Evolutionary conservation across 345 rosid genomes (phyloP).

Genomic region (Brassica carinata): DNA sequence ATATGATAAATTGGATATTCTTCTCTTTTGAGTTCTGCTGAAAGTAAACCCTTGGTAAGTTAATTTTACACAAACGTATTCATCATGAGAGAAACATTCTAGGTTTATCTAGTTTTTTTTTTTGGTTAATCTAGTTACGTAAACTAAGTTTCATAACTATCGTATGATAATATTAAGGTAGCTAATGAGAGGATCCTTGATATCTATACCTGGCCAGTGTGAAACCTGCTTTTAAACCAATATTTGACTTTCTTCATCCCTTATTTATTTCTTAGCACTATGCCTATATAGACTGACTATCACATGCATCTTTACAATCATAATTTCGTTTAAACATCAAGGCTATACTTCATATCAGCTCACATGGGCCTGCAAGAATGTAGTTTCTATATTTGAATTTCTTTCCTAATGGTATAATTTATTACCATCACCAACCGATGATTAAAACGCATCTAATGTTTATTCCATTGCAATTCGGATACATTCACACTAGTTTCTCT

Average conservation of each 20-base stretch:
- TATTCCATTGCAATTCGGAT: slow-evolving; percentile 5
- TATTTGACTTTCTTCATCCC: slow-evolving; percentile 1
- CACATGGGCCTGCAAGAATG: slow-evolving; percentile 27
- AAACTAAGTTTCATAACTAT: not conserved
- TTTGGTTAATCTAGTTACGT: not conserved
- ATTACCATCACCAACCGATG: slow-evolving; percentile 28
- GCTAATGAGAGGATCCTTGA: not conserved
- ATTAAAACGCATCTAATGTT: slow-evolving; percentile 17
- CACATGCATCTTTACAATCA: not conserved
- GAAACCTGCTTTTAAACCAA: not conserved
- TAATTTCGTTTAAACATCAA: slow-evolving; percentile 9
- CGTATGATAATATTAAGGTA: not conserved
- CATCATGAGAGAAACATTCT: not conserved
- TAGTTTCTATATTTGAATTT: slow-evolving; percentile 1
- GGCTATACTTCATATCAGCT: not conserved
- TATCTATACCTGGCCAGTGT: not conserved
- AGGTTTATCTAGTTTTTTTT: not conserved
- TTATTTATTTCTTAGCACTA: not conserved
- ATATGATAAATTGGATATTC: not conserved
- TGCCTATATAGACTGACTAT: not conserved
- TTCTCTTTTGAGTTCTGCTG: not conserved
- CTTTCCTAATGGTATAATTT: slow-evolving; percentile 13
- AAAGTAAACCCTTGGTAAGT: not conserved
- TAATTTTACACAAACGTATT: not conserved
- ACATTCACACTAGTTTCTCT: not conserved